A percentile compares a stretch with the other conserved stretches of the same genome.
These are phyloP conservation scores for Scytalidium sp. DNA, from an alignment of 2,329 filamentous ascomycete genomes.

Conservation along the genomic window DNA sequence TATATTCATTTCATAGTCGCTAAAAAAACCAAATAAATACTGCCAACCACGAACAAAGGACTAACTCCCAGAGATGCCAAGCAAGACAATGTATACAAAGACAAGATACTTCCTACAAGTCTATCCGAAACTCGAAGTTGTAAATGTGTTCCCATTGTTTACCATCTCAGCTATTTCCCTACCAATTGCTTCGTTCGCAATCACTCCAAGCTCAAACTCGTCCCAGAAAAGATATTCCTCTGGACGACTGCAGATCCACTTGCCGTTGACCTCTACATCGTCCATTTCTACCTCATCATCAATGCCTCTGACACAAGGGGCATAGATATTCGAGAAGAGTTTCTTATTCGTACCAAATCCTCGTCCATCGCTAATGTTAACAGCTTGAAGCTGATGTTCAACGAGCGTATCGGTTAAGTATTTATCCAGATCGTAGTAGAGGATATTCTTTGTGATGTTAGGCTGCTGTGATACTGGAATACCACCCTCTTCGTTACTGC, in stretches of 20 bases:
- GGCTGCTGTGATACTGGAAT: background rate
- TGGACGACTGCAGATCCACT: constrained; percentile 32
- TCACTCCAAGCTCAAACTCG: constrained; percentile 40
- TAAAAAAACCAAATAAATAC: too few species aligned
- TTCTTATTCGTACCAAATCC: constrained; percentile 37
- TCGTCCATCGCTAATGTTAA: constrained; percentile 38
- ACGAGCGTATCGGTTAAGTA: constrained; percentile 43
- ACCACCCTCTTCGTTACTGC: constrained; percentile 6
- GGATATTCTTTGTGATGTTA: constrained; percentile 29
- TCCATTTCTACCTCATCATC: constrained; percentile 13
- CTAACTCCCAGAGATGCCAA: too few species aligned
- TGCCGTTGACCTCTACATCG: constrained; percentile 14
- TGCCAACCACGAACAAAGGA: too few species aligned
- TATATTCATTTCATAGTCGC: too few species aligned
- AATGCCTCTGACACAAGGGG: constrained; percentile 19
- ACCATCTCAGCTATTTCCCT: constrained; percentile 23
- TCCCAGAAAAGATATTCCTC: constrained; percentile 51
- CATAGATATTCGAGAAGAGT: constrained; percentile 14
- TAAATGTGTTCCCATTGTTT: constrained; percentile 9
- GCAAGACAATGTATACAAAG: too few species aligned
- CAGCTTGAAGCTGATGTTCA: constrained; percentile 44
- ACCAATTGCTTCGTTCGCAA: constrained; percentile 33
- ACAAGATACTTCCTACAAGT: background rate
- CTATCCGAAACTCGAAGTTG: background rate
- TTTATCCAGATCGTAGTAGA: constrained; percentile 37